Conservation (phyloP, 192 early-diverging fungal species). For the Pilobolus umbonatus region DNA sequence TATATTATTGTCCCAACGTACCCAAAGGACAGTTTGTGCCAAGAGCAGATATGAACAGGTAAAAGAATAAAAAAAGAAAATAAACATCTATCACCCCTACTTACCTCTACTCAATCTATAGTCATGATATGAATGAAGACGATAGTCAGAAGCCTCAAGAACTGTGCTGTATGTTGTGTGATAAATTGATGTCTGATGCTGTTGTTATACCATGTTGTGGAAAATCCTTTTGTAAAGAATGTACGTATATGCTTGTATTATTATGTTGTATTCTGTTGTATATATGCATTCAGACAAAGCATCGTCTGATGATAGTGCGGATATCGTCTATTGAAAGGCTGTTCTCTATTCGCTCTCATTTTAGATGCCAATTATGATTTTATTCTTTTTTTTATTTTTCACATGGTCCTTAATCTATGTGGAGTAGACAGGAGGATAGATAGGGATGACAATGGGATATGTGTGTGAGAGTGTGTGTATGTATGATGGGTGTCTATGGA, state of each 20-base stretch:
- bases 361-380: neutral
- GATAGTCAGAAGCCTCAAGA: conserved; percentile 62
- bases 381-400: neutral
- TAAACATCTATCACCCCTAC: neutral
- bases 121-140: neutral
- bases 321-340: neutral
- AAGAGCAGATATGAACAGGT: conserved; percentile 4
- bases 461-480: neutral
- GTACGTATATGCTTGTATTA: conserved; percentile 42
- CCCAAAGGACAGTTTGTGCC: conserved; percentile 30
- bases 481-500: neutral
- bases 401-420: neutral
- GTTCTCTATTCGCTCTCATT: too few species aligned
- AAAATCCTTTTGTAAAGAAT: conserved; percentile 87
- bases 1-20: conserved; percentile 40
- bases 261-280: conserved; percentile 10
- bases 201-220: conserved; percentile 81
- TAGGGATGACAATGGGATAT: neutral
- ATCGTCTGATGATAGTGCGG: neutral
- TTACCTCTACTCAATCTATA: too few species aligned
- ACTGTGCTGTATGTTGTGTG: conserved; percentile 74
- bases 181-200: conserved; percentile 73
- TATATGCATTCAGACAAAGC: conserved; percentile 13
- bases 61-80: neutral
- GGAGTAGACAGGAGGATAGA: neutral